Conservation (phyloP, 2,329 filamentous ascomycete species). For the Neoscytalidium dimidiatum region DNA sequence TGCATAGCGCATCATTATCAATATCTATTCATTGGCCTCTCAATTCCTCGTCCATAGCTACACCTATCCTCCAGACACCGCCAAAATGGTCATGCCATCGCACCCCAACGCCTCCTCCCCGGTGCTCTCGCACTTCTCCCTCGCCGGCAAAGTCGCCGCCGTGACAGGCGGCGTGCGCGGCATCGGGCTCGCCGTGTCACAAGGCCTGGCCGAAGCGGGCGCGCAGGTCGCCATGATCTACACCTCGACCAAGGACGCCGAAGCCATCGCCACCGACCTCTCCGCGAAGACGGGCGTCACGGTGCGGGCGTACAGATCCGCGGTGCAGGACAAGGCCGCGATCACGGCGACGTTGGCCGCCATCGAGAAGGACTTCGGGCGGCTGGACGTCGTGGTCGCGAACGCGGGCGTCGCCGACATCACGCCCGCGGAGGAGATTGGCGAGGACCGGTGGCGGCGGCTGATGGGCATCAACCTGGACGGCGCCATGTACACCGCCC, state of each 20-base stretch:
- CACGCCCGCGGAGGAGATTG: conserved; percentile 14
- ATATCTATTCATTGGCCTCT: neutral
- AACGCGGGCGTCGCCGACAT: conserved; percentile 19
- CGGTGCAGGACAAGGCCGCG: conserved; percentile 23
- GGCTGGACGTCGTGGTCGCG: conserved; percentile 21
- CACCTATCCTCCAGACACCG: neutral
- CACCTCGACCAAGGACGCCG: conserved; percentile 23
- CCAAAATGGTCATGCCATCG: conserved; percentile 16
- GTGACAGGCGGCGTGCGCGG: conserved; percentile 20
- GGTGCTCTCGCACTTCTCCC: conserved; percentile 21
- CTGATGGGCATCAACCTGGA: conserved; percentile 25
- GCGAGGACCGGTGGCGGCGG: neutral
- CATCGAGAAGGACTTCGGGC: conserved; percentile 18
- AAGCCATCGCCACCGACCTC: conserved; percentile 23
- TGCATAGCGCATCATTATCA: too few species aligned
- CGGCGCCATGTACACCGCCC: conserved; percentile 42
- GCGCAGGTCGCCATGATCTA: conserved; percentile 22
- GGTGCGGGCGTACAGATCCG: conserved; percentile 25
- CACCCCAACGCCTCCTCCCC: conserved; percentile 12
- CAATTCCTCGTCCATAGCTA: neutral
- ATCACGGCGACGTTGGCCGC: conserved; percentile 19
- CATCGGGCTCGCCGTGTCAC: conserved; percentile 20
- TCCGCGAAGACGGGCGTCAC: conserved; percentile 22
- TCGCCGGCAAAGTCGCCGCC: conserved; percentile 20
- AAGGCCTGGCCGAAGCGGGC: conserved; percentile 21